phyloP scores from a whole-genome alignment of 2,329 filamentous ascomycete genomes.

The Microdochium nivale region DNA sequence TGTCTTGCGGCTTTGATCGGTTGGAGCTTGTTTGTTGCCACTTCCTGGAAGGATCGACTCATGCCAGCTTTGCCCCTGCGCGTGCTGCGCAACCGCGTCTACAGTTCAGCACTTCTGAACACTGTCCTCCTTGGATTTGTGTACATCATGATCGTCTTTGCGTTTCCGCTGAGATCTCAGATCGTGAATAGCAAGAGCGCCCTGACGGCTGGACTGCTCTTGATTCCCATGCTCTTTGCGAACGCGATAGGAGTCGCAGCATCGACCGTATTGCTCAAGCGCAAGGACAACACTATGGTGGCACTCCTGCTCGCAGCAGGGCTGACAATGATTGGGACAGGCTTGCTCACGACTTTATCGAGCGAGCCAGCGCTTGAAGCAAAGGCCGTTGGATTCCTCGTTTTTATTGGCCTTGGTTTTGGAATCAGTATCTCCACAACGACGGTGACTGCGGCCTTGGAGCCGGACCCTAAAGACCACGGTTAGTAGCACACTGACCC shows the following conservation, averaged over 20 bases:
- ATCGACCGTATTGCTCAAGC: constrained; percentile 31
- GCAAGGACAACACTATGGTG: constrained; percentile 31
- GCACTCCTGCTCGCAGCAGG: constrained; percentile 31
- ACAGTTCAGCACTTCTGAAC: constrained; percentile 30
- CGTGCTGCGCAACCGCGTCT: constrained; percentile 38
- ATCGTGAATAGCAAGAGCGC: constrained; percentile 37
- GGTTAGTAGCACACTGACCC: constrained; percentile 23
- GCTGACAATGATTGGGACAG: constrained; percentile 37
- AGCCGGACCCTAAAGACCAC: constrained; percentile 34
- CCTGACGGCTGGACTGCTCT: constrained; percentile 38
- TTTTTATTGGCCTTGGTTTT: constrained; percentile 43
- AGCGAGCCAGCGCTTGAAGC: constrained; percentile 25
- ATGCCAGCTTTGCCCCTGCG: constrained; percentile 37
- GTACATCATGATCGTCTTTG: constrained; percentile 38
- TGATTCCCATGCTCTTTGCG: constrained; percentile 43
- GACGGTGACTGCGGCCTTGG: constrained; percentile 34
- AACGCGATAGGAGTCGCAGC: constrained; percentile 35
- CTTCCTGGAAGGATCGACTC: constrained; percentile 19
- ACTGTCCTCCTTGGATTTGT: constrained; percentile 42
- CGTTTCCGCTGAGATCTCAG: constrained; percentile 40
- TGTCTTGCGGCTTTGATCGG: constrained; percentile 26
- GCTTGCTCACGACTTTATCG: constrained; percentile 32
- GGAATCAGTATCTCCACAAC: constrained; percentile 37
- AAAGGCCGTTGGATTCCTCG: constrained; percentile 39
- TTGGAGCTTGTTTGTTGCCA: constrained; percentile 28